phyloP scores from a whole-genome alignment of 768 basidiomycete genomes.

The Amanita phalloides region DNA sequence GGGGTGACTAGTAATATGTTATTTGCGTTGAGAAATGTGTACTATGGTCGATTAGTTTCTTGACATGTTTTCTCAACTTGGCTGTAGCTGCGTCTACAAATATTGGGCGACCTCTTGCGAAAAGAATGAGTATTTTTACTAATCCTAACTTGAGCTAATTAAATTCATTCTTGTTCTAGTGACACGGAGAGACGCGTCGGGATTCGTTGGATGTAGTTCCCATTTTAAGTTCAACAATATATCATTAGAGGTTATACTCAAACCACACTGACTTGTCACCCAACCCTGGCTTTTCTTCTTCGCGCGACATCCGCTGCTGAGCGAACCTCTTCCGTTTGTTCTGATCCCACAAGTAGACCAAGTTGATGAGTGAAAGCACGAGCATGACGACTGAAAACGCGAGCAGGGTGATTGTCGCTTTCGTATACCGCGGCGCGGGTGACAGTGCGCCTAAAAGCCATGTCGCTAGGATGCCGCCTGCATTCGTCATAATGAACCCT shows the following conservation, averaged over 20 bases:
- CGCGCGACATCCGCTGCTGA: slow-evolving; percentile 17
- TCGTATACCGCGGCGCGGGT: slow-evolving; percentile 31
- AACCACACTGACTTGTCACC: slow-evolving; percentile 49
- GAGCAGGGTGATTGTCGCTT: slow-evolving; percentile 19
- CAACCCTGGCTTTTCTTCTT: slow-evolving; percentile 28
- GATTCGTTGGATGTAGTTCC: too few species aligned
- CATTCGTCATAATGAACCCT: slow-evolving; percentile 46
- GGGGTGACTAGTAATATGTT: too few species aligned
- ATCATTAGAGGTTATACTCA: slow-evolving; percentile 30
- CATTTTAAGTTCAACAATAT: too few species aligned
- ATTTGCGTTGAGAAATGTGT: too few species aligned
- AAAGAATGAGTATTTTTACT: too few species aligned
- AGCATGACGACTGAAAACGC: slow-evolving; percentile 29
- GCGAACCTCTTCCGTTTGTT: slow-evolving; percentile 34
- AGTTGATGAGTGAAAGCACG: slow-evolving; percentile 24
- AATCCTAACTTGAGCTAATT: too few species aligned
- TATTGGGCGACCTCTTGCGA: too few species aligned
- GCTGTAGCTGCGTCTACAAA: too few species aligned
- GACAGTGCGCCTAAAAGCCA: slow-evolving; percentile 48
- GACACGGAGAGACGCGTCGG: too few species aligned
- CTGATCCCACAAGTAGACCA: slow-evolving; percentile 27
- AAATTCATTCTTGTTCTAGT: too few species aligned
- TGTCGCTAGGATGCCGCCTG: slow-evolving; percentile 28
- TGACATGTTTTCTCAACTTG: too few species aligned
- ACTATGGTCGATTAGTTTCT: too few species aligned